Evolutionary conservation across 2,329 filamentous ascomycete species (phyloP).

Genomic region (Venturia carpophila): DNA sequence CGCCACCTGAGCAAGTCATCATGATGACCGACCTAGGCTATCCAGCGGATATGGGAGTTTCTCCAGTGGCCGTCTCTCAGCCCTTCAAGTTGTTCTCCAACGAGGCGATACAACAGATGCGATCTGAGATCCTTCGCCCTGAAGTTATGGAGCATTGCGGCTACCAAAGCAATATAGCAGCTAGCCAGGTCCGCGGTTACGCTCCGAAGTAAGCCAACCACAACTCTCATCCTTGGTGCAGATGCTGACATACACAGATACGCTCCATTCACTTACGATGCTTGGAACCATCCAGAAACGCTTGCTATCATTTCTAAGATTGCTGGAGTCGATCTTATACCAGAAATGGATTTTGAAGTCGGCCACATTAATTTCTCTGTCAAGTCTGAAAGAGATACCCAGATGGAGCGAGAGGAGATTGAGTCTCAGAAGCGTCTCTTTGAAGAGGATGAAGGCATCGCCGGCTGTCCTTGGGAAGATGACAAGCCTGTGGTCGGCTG

Average conservation of each 20-base stretch:
- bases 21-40: conserved; percentile 57
- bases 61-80: conserved; percentile 55
- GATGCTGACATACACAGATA: conserved; percentile 34
- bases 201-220: conserved; percentile 45
- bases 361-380: conserved; percentile 51
- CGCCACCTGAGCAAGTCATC: conserved; percentile 43
- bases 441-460: conserved; percentile 36
- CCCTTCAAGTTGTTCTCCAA: conserved; percentile 56
- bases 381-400: conserved; percentile 42
- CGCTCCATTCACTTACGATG: conserved; percentile 57
- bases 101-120: conserved; percentile 55
- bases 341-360: conserved; percentile 50
- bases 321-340: conserved; percentile 51
- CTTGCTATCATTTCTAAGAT: conserved; percentile 48
- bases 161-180: conserved; percentile 52
- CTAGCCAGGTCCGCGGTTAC: conserved; percentile 49
- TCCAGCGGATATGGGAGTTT: conserved; percentile 49
- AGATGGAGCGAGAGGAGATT: conserved; percentile 36
- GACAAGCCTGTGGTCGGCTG: conserved; percentile 52
- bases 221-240: conserved; percentile 17
- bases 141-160: conserved; percentile 50
- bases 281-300: conserved; percentile 51
- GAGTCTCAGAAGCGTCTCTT: conserved; percentile 32
- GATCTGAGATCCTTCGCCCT: conserved; percentile 50
- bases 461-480: conserved; percentile 38